Base-by-base conservation (phyloP, 225 moss, liverwort and hornwort species). In the Rhytidiadelphus loreus region DNA sequence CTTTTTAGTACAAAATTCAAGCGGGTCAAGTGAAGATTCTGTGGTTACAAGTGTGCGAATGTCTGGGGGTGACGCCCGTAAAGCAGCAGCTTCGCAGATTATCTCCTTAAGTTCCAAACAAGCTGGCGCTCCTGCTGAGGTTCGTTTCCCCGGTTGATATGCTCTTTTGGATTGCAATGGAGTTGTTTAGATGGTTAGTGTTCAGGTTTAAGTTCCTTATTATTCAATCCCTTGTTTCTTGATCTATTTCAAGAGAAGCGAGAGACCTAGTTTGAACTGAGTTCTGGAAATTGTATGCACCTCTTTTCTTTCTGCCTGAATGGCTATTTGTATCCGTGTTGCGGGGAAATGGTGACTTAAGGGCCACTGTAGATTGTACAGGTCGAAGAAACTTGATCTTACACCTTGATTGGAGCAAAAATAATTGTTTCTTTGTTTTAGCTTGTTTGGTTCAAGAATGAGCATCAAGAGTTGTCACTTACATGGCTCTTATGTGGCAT, bases 121-220 rank as follows among this genome's bases (percentile, higher is more conserved):
- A 75, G 75, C 66, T 46, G 76, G 56, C 71, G 53, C 85, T 84
- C 43, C 87, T 63, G 43, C 86, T 71, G 92, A 90, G 92, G 94
- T 94, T 90, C 26, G 88, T 83, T 86, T 90, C 70, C 21, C 35
- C 23, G 39, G 43, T 41, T 88, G 1, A 43, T 23, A 41, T 55
- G 33, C 61, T 50, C 76, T 43, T 55, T 71, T 63, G 43, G 50
- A 82, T 82, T 72, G 39, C 43, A 46, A 82, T 53, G 24, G 62
- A 68, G 33, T 39, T 15, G 9, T 57, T 78, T 56, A 69, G 15
- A 68, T 87, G 57, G 58, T 57, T 44, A 65, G 43, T 78, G 43
- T 79, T 91, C 70, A 23, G 35, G 17, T 53, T 53, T 69, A n/a
- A 82, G 57, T 73, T 75, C 15, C 56, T 53, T 63, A 14, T 43